Percentiles rank a stretch among this genome's conserved stretches.
These are phyloP conservation scores for Platismatia glauca DNA, from an alignment of 495 filamentous ascomycete species.

Conservation along the genomic window DNA sequence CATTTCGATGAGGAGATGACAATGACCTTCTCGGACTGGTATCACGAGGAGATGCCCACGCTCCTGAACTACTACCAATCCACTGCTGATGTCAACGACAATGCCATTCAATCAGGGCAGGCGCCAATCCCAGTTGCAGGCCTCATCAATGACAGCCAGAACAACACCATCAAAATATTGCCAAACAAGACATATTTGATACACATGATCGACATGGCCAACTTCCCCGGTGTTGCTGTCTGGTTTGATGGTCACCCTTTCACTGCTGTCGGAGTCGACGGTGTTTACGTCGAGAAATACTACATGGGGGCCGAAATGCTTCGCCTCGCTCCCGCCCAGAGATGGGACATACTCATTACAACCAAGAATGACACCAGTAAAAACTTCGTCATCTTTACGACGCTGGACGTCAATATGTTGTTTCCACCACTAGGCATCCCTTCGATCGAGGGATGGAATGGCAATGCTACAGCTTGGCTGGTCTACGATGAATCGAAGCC, in stretches of 20 bases:
- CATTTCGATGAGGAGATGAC: slow-evolving; percentile 60
- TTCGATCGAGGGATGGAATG: slow-evolving; percentile 37
- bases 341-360: slow-evolving; percentile 60
- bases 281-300: slow-evolving; percentile 48
- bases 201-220: slow-evolving; percentile 65
- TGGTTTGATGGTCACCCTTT: slow-evolving; percentile 68
- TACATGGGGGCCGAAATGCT: slow-evolving; percentile 37
- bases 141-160: slow-evolving; percentile 49
- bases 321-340: slow-evolving; percentile 61
- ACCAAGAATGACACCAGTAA: slow-evolving; percentile 51
- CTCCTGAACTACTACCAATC: slow-evolving; percentile 40
- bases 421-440: slow-evolving; percentile 9
- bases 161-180: slow-evolving; percentile 49
- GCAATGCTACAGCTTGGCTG: slow-evolving; percentile 73
- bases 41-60: slow-evolving; percentile 39
- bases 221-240: slow-evolving; percentile 59
- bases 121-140: slow-evolving; percentile 41
- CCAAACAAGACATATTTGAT: slow-evolving; percentile 76
- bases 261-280: slow-evolving; percentile 47
- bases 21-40: slow-evolving; percentile 60
- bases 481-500: slow-evolving; percentile 56
- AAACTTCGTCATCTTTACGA: slow-evolving; percentile 60
- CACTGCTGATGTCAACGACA: slow-evolving; percentile 25
- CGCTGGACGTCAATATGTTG: slow-evolving; percentile 40
- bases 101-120: slow-evolving; percentile 48